Evolutionary conservation across 176 grass and related monocot species (phyloP).

Genomic region (Phoenix roebelenii): DNA sequence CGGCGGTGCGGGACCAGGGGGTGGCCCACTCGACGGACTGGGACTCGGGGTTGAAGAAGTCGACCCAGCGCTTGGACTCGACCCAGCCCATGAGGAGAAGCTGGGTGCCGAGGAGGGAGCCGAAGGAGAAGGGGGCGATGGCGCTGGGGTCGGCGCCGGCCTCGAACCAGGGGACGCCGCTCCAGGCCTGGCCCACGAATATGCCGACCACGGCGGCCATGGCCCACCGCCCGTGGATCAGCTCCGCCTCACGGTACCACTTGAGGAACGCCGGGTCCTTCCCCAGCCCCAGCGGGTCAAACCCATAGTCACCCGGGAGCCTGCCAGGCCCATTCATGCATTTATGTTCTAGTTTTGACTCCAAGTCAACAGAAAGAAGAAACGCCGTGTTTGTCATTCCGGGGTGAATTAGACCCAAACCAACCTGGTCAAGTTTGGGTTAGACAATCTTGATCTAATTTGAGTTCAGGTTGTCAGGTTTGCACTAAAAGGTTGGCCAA

Average conservation of each 20-base stretch:
- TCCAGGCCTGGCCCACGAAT: slow-evolving; percentile 90
- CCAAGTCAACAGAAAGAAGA: no score
- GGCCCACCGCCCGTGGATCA: slow-evolving; percentile 97
- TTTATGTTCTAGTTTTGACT: no score
- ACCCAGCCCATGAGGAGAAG: slow-evolving; percentile 99
- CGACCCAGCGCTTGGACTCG: slow-evolving; percentile 95
- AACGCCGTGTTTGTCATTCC: no score
- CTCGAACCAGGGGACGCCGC: slow-evolving; percentile 94
- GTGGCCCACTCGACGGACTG: slow-evolving; percentile 90
- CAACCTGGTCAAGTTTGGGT: no score
- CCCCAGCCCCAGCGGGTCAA: slow-evolving; percentile 85
- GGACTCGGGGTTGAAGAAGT: slow-evolving; percentile 99
- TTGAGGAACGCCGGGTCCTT: slow-evolving; percentile 97
- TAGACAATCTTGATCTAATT: no score
- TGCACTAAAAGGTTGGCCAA: no score
- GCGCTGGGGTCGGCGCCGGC: slow-evolving; percentile 83
- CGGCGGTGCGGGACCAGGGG: slow-evolving; percentile 80
- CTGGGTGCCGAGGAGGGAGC: slow-evolving; percentile 80
- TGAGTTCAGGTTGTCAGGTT: no score
- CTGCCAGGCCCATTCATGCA: slow-evolving; percentile 5
- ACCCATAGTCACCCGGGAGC: slow-evolving; percentile 81
- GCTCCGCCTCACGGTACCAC: slow-evolving; percentile 97
- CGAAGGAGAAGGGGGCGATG: slow-evolving; percentile 93
- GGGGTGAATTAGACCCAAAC: no score
- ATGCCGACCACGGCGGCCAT: slow-evolving; percentile 89